Evolutionary conservation across 108 stramenopile species (phyloP).

Genomic region (Fistulifera solaris): DNA sequence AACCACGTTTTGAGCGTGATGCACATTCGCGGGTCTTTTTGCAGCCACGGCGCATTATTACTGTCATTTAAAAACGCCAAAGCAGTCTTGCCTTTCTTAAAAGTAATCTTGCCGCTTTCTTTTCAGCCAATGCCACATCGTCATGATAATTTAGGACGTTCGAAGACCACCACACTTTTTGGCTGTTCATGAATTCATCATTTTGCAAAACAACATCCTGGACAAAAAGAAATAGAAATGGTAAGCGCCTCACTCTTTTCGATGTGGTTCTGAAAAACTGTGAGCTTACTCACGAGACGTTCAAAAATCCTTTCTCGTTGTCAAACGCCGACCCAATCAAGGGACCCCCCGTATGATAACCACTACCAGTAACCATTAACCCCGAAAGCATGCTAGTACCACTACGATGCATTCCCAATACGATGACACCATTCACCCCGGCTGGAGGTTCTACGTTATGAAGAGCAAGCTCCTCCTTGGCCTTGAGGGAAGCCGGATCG

Average conservation of each 20-base stretch:
- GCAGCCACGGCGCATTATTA: conserved; percentile 64
- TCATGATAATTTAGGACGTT: conserved; percentile 59
- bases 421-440: conserved; percentile 48
- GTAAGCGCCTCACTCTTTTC: no score
- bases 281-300: conserved; percentile 15
- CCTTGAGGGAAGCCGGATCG: neutral
- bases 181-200: conserved; percentile 74
- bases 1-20: conserved; percentile 83
- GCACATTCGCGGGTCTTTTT: conserved; percentile 91
- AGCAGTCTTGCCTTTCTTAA: conserved; percentile 43
- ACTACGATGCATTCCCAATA: conserved; percentile 85
- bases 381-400: conserved; percentile 78
- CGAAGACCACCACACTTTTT: conserved; percentile 60
- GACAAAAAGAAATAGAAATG: no score
- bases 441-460: neutral
- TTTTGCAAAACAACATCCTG: conserved; percentile 73
- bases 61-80: conserved; percentile 59
- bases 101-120: conserved; percentile 36
- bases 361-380: conserved; percentile 52
- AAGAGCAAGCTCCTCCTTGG: neutral
- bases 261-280: no score
- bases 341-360: conserved; percentile 66
- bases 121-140: conserved; percentile 45
- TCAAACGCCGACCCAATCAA: conserved; percentile 52
- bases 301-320: conserved; percentile 89